phyloP scores from a whole-genome alignment of 345 rosid genomes.

The Lenwebbia sp. region DNA sequence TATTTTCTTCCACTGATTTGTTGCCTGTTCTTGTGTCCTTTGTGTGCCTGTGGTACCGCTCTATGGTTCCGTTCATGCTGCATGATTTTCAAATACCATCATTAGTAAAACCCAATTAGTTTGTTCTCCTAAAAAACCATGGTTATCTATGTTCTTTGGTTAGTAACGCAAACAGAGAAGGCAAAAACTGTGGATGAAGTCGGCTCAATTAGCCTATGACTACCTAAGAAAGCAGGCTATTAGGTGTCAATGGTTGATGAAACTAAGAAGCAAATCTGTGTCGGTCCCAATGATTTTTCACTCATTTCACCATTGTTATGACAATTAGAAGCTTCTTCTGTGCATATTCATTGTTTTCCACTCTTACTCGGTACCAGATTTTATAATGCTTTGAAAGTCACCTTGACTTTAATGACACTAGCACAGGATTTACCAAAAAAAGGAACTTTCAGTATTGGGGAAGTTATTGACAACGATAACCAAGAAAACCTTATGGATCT shows the following conservation, averaged over 20 bases:
- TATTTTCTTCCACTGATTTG: conserved; percentile 7
- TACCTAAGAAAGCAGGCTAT: neutral
- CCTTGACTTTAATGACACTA: neutral
- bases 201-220: neutral
- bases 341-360: neutral
- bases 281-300: neutral
- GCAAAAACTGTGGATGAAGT: neutral
- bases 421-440: neutral
- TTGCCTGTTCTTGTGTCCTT: conserved; percentile 9
- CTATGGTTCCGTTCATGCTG: conserved; percentile 25
- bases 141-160: neutral
- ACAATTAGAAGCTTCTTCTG: neutral
- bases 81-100: neutral
- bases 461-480: neutral
- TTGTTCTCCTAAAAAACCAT: neutral
- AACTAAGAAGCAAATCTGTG: neutral
- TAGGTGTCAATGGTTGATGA: neutral
- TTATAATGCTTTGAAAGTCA: neutral
- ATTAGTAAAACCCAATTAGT: neutral
- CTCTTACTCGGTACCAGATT: neutral
- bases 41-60: conserved; percentile 13
- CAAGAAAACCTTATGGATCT: neutral
- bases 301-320: neutral
- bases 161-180: neutral
- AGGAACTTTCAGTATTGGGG: neutral